Conservation (phyloP, 2,329 filamentous ascomycete species). For the Curvularia verruculosa region DNA sequence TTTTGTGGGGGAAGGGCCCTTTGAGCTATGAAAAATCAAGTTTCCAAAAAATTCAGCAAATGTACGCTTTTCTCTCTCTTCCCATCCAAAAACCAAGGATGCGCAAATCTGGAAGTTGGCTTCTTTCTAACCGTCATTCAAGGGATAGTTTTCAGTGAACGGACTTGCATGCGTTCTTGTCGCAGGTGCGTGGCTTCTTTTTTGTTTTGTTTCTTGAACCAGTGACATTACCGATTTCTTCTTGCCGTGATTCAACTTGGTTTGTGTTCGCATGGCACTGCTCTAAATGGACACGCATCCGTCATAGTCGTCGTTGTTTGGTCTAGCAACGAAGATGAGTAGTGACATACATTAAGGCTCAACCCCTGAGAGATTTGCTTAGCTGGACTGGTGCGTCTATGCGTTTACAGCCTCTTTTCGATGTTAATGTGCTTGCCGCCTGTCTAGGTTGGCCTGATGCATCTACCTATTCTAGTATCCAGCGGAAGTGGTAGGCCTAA, state of each 20-base stretch:
- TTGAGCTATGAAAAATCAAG: constrained; percentile 29
- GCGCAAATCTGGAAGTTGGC: constrained; percentile 28
- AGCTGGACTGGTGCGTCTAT: too few relatives aligned
- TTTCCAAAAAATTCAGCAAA: constrained; percentile 37
- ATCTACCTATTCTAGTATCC: too few relatives aligned
- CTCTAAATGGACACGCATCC: background rate
- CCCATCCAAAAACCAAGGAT: constrained; percentile 24
- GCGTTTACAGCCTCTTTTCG: too few relatives aligned
- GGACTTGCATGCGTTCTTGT: background rate
- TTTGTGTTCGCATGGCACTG: too few relatives aligned
- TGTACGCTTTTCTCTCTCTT: constrained; percentile 36
- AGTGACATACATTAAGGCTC: too few relatives aligned
- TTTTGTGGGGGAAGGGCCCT: constrained; percentile 7
- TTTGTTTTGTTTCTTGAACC: background rate
- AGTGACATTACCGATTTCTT: background rate
- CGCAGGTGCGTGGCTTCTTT: constrained; percentile 9
- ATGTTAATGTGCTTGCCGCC: too few relatives aligned
- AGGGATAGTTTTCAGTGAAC: constrained; percentile 33
- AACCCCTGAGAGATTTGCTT: too few relatives aligned
- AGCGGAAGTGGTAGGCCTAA: too few relatives aligned
- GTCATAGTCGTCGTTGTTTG: background rate
- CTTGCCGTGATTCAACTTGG: background rate
- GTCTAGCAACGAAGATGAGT: background rate
- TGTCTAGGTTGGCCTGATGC: too few relatives aligned
- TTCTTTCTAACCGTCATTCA: constrained; percentile 37